phyloP scores from a whole-genome alignment of 2,329 filamentous ascomycete species.

The Penicillium italicum region DNA sequence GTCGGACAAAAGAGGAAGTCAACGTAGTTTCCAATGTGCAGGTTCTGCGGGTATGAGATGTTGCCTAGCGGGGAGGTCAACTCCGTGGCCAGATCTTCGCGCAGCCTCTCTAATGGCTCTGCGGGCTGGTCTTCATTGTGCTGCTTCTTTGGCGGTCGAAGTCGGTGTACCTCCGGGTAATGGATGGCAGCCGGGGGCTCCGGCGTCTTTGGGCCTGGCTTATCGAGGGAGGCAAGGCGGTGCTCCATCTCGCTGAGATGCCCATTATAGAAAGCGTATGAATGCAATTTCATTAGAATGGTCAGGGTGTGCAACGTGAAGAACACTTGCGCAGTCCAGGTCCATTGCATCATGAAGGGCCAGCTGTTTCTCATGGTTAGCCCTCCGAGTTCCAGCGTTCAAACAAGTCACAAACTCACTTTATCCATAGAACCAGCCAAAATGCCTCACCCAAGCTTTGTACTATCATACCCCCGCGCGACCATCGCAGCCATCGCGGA shows the following conservation, averaged over 20 bases:
- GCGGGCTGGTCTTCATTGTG: constrained; percentile 38
- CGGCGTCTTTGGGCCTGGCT: constrained; percentile 61
- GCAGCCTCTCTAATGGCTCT: constrained; percentile 62
- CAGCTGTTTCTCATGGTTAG: constrained; percentile 48
- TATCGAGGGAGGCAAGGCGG: constrained; percentile 76
- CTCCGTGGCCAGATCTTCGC: constrained; percentile 84
- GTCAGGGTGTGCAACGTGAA: constrained; percentile 86
- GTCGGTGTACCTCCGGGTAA: constrained; percentile 60
- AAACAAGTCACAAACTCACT: constrained; percentile 40
- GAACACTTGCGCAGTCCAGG: constrained; percentile 96
- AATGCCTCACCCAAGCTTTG: constrained; percentile 76
- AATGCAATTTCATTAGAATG: constrained; percentile 98
- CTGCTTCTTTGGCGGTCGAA: constrained; percentile 26
- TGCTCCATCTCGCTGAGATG: constrained; percentile 85
- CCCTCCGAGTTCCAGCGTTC: background rate
- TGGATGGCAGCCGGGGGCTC: constrained; percentile 62
- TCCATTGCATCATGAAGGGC: constrained; percentile 84
- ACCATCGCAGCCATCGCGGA: constrained; percentile 64
- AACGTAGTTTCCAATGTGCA: constrained; percentile 74
- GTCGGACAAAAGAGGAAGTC: constrained; percentile 93
- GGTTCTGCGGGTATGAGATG: constrained; percentile 84
- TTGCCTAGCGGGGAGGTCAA: constrained; percentile 86
- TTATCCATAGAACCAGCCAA: constrained; percentile 82
- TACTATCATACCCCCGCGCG: constrained; percentile 68
- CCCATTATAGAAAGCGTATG: constrained; percentile 96